These are phyloP conservation scores for Camellia granthamiana DNA, from an alignment of 148 eudicot genomes.

Conservation along the genomic window DNA sequence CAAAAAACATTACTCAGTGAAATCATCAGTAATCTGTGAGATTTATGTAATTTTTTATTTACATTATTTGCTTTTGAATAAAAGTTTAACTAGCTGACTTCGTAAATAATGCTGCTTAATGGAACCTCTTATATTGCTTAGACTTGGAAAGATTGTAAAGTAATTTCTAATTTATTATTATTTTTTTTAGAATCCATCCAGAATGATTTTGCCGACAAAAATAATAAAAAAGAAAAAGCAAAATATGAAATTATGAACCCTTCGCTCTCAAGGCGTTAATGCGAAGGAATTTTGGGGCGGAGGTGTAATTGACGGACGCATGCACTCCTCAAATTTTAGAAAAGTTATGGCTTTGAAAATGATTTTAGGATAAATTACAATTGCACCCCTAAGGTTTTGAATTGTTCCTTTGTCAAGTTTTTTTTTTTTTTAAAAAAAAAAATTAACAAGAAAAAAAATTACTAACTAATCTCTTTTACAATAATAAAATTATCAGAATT, in stretches of 20 bases:
- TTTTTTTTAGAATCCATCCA: neutral
- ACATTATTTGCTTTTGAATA: neutral
- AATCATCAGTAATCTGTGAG: neutral
- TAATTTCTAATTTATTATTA: neutral
- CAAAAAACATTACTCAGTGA: neutral
- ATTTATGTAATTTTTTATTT: neutral
- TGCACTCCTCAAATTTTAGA: too few species aligned
- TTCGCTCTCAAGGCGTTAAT: constrained; percentile 10
- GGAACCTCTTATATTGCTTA: neutral
- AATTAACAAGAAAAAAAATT: too few species aligned
- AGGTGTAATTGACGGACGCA: too few species aligned
- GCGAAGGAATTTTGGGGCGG: neutral
- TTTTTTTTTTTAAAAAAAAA: too few species aligned
- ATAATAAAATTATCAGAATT: too few species aligned
- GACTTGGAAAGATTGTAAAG: neutral
- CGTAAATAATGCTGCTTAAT: neutral
- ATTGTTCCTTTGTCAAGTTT: too few species aligned
- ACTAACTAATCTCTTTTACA: too few species aligned
- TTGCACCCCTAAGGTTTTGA: too few species aligned
- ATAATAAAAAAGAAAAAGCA: neutral
- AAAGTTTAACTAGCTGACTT: neutral
- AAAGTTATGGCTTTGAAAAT: too few species aligned
- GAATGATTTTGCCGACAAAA: neutral
- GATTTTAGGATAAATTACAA: too few species aligned
- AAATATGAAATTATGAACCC: neutral